Percentiles rank a stretch among this genome's conserved stretches.
Evolutionary conservation across 2,329 filamentous ascomycete genomes (phyloP).

Genomic region (Meredithiella fracta): DNA sequence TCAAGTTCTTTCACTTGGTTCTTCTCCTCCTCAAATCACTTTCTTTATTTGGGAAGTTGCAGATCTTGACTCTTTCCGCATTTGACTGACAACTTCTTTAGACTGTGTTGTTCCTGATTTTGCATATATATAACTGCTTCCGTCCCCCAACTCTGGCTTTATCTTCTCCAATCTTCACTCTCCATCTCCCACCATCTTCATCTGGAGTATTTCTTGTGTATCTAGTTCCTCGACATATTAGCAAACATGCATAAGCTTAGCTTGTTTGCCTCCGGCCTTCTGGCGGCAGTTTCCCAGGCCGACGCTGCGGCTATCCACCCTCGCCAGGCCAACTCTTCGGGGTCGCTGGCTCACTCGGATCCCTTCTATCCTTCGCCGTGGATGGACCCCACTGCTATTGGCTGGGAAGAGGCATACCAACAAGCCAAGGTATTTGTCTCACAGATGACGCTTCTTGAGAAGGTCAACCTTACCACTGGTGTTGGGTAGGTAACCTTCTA

Average conservation of each 20-base stretch:
- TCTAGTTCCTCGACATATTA: background rate
- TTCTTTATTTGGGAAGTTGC: background rate
- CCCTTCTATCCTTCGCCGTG: constrained; percentile 78
- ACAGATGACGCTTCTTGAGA: constrained; percentile 68
- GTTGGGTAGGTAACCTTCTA: constrained; percentile 59
- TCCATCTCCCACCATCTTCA: background rate
- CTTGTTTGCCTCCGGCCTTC: constrained; percentile 12
- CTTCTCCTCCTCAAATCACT: background rate
- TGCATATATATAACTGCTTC: background rate
- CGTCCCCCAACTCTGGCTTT: background rate
- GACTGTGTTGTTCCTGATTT: background rate
- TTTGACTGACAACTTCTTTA: background rate
- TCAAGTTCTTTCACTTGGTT: background rate
- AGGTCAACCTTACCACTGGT: constrained; percentile 90
- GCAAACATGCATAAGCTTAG: constrained; percentile 10
- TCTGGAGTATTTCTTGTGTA: background rate
- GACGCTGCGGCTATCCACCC: constrained; percentile 2
- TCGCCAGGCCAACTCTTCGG: background rate
- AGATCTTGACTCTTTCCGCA: background rate
- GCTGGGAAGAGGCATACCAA: constrained; percentile 60
- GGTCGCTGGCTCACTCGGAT: constrained; percentile 25
- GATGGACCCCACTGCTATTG: constrained; percentile 54
- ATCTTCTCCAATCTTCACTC: background rate
- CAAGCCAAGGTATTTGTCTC: constrained; percentile 68
- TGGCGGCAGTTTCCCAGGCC: constrained; percentile 10